Conservation (phyloP, 1,139 yeast genomes). For the Candida sanyaensis region DNA sequence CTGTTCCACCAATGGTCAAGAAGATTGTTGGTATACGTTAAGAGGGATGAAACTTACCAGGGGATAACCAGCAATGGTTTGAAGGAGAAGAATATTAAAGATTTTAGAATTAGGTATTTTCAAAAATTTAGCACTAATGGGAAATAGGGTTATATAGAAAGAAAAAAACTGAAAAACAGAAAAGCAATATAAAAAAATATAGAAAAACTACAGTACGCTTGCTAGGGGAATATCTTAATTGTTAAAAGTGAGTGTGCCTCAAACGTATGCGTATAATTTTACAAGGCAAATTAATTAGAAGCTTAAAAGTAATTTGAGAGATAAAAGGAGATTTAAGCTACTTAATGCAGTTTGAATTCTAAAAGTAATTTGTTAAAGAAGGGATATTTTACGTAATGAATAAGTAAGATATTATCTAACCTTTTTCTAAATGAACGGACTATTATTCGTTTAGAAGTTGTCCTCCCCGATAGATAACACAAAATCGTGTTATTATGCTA, state of each 20-base stretch:
- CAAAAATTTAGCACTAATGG: slow-evolving; percentile 55
- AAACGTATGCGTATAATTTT: no score
- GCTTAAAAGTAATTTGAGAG: no score
- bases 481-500: no score
- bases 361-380: background rate
- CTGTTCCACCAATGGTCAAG: slow-evolving; percentile 93
- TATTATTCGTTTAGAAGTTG: slow-evolving; percentile 2
- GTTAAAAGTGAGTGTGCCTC: background rate
- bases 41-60: slow-evolving; percentile 56
- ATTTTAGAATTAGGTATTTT: slow-evolving; percentile 82
- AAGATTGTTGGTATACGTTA: slow-evolving; percentile 76
- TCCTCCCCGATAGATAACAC: no score
- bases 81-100: slow-evolving; percentile 43
- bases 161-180: background rate
- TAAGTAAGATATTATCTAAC: background rate
- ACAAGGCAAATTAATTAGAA: no score
- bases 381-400: background rate
- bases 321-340: no score
- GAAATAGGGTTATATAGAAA: slow-evolving; percentile 6
- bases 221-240: background rate
- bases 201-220: background rate
- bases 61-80: slow-evolving; percentile 59
- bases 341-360: no score
- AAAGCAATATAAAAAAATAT: background rate
- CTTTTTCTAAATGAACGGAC: background rate